Percentiles rank a stretch among this genome's conserved stretches.
Conservation (phyloP, 2,329 filamentous ascomycete species). For the Aspergillus transmontanensis region DNA sequence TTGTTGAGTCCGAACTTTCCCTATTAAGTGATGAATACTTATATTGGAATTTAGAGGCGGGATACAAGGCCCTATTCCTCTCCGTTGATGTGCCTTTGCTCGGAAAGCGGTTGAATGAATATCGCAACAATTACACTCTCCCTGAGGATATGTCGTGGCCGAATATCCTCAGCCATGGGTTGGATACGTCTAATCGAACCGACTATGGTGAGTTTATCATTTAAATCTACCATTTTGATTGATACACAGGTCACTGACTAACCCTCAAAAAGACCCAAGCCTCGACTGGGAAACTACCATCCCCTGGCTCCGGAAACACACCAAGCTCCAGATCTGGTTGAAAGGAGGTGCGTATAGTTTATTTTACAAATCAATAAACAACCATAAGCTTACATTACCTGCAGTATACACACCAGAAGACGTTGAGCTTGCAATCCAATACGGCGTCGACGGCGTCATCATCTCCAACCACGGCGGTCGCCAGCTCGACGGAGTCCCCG, state of each 20-base stretch:
- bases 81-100: slow-evolving; percentile 59
- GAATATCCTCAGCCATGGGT: slow-evolving; percentile 42
- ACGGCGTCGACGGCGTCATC: slow-evolving; percentile 39
- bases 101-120: slow-evolving; percentile 57
- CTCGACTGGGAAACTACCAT: slow-evolving; percentile 55
- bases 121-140: slow-evolving; percentile 54
- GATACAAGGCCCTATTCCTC: slow-evolving; percentile 58
- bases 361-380: not conserved
- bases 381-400: slow-evolving; percentile 13
- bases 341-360: slow-evolving; percentile 28
- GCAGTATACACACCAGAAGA: slow-evolving; percentile 37
- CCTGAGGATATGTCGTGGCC: slow-evolving; percentile 49
- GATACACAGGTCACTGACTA: not conserved
- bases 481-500: slow-evolving; percentile 41
- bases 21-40: not conserved
- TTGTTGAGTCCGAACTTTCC: not conserved
- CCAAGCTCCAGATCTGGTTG: slow-evolving; percentile 47
- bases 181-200: slow-evolving; percentile 26
- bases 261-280: slow-evolving; percentile 33
- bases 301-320: slow-evolving; percentile 51
- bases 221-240: not conserved
- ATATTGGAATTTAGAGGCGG: slow-evolving; percentile 35
- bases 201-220: slow-evolving; percentile 29
- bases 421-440: slow-evolving; percentile 36
- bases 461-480: slow-evolving; percentile 44